Conservation (phyloP, 108 stramenopile genomes). For the Skeletonema marinoi region DNA sequence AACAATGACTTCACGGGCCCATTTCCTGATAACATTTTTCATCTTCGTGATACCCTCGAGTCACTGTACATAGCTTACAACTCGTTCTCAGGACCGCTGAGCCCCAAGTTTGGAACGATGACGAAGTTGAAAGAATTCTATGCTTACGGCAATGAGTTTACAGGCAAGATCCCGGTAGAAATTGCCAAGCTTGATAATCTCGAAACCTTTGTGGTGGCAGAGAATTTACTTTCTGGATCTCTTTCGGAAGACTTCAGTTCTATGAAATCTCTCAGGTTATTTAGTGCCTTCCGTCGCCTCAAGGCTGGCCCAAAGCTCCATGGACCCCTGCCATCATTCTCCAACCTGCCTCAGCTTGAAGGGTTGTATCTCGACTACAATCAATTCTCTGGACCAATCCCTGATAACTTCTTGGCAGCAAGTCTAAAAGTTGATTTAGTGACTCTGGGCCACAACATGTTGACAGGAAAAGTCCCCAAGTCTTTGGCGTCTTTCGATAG, state of each 20-base stretch:
- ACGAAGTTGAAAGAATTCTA: constrained; percentile 57
- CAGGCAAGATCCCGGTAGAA: constrained; percentile 61
- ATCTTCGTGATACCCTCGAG: constrained; percentile 42
- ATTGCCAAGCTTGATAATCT: constrained; percentile 48
- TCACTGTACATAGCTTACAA: constrained; percentile 59
- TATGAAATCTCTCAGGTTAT: constrained; percentile 53
- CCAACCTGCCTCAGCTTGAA: constrained; percentile 53
- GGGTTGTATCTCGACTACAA: constrained; percentile 71
- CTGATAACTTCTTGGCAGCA: constrained; percentile 41
- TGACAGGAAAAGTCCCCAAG: constrained; percentile 56
- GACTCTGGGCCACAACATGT: constrained; percentile 48
- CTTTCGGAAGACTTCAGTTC: constrained; percentile 55
- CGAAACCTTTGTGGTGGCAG: constrained; percentile 44
- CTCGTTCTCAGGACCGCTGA: constrained; percentile 63
- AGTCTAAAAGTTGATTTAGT: constrained; percentile 44
- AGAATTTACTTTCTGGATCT: constrained; percentile 65
- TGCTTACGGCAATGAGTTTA: constrained; percentile 51
- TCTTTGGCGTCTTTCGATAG: constrained; percentile 48
- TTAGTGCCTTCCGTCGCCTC: constrained; percentile 41
- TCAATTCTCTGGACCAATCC: constrained; percentile 45
- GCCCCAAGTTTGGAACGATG: constrained; percentile 55
- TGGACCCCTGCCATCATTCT: constrained; percentile 65
- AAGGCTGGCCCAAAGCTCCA: constrained; percentile 52
- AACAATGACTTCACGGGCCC: constrained; percentile 45
- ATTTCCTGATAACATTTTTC: constrained; percentile 59